A percentile compares a stretch with the other conserved stretches of the same genome.
Evolutionary conservation across 495 filamentous ascomycete genomes (phyloP).

Genomic region (Penicillium silybi): DNA sequence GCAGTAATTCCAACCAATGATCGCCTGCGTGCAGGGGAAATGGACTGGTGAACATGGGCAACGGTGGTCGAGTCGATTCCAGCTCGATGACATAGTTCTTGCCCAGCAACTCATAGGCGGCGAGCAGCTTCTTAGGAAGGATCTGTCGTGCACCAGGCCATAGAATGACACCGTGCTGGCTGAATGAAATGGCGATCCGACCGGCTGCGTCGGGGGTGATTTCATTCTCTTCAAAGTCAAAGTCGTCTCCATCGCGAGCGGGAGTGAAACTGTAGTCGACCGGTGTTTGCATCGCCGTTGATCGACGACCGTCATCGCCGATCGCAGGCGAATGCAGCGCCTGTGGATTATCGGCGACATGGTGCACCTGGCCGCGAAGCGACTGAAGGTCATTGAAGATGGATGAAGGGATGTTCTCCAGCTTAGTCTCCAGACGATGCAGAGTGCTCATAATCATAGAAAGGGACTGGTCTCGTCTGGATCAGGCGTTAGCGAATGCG

Average conservation of each 20-base stretch:
- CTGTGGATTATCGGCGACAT: conserved; percentile 10
- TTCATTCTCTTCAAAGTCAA: conserved; percentile 34
- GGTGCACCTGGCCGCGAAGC: conserved; percentile 23
- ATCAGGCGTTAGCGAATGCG: not conserved
- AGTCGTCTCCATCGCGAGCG: conserved; percentile 26
- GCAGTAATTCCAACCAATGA: conserved; percentile 39
- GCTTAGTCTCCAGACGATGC: conserved; percentile 45
- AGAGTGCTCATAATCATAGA: conserved; percentile 49
- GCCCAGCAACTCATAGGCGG: conserved; percentile 35
- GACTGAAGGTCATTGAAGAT: conserved; percentile 35
- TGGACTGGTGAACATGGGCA: conserved; percentile 41
- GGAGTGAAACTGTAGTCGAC: conserved; percentile 28
- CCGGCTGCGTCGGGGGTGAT: conserved; percentile 28
- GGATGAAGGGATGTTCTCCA: conserved; percentile 38
- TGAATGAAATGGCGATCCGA: conserved; percentile 44
- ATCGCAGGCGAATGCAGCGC: conserved; percentile 16
- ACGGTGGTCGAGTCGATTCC: conserved; percentile 35
- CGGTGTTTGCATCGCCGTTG: conserved; percentile 3
- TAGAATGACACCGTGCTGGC: conserved; percentile 45
- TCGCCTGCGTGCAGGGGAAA: conserved; percentile 37
- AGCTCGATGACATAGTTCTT: conserved; percentile 46
- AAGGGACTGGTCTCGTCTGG: conserved; percentile 44
- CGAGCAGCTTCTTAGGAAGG: conserved; percentile 34
- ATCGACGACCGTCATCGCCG: conserved; percentile 7
- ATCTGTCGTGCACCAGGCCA: conserved; percentile 41